phyloP scores from a whole-genome alignment of 805 yeast genomes.

The Myxozyma melibiosi region DNA sequence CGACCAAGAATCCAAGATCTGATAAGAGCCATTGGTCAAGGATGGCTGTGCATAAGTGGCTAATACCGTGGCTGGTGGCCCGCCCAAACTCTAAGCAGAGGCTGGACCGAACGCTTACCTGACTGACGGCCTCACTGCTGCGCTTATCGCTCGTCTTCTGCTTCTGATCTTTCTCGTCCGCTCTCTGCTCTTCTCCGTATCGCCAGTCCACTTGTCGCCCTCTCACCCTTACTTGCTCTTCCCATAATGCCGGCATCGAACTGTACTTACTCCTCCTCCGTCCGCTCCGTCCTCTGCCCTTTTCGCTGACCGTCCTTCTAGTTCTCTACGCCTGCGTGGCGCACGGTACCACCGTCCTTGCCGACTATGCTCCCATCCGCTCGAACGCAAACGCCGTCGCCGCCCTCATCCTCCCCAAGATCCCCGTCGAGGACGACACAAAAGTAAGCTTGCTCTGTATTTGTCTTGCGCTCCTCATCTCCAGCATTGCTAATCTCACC shows the following conservation, averaged over 20 bases:
- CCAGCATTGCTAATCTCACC: neutral
- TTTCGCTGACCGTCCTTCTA: neutral
- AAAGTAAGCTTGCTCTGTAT: conserved; percentile 27
- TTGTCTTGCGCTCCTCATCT: neutral
- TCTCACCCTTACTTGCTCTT: neutral
- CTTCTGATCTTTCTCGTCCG: neutral
- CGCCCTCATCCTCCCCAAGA: conserved; percentile 33
- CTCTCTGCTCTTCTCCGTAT: neutral
- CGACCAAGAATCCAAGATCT: too few relatives aligned
- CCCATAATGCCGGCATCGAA: conserved; percentile 27
- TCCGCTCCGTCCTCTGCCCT: neutral
- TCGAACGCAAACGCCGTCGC: conserved; percentile 49
- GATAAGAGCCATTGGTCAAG: too few relatives aligned
- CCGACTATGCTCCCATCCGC: conserved; percentile 55
- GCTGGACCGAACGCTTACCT: too few relatives aligned
- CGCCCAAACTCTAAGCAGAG: neutral
- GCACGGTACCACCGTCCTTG: conserved; percentile 49
- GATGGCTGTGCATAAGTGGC: neutral
- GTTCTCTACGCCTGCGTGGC: conserved; percentile 36
- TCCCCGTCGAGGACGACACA: conserved; percentile 36
- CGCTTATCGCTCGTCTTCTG: neutral
- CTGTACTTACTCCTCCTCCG: conserved; percentile 12
- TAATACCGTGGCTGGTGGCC: neutral
- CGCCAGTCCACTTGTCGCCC: neutral
- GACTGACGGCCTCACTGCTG: neutral